phyloP scores from a whole-genome alignment of 1,284 basidiomycete species.

The Coniferiporia weirii region DNA sequence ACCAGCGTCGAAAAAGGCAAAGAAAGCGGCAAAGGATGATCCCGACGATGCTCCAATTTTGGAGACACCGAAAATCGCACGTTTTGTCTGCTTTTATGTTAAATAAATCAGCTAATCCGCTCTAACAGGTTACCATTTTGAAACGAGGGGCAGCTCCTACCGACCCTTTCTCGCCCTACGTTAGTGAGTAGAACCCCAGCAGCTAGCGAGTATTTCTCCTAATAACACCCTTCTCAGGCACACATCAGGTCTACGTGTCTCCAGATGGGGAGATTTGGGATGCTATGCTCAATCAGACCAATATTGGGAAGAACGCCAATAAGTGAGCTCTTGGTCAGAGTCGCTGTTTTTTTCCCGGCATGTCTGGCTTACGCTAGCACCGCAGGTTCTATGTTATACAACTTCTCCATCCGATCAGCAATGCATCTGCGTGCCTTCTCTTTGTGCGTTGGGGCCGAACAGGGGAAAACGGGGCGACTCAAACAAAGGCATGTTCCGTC shows the following conservation, averaged over 20 bases:
- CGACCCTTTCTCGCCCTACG: constrained; percentile 43
- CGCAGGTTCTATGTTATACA: constrained; percentile 63
- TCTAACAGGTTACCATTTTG: constrained; percentile 46
- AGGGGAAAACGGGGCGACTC: constrained; percentile 48
- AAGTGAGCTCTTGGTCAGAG: constrained; percentile 35
- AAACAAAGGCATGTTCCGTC: constrained; percentile 39
- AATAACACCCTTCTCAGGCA: constrained; percentile 30
- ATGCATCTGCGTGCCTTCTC: constrained; percentile 34
- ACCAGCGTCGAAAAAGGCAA: constrained; percentile 36
- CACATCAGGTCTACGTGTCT: constrained; percentile 51
- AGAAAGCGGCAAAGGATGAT: constrained; percentile 20
- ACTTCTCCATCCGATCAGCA: constrained; percentile 47
- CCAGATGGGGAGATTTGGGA: constrained; percentile 49
- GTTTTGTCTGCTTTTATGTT: constrained; percentile 7
- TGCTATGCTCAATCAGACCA: constrained; percentile 67
- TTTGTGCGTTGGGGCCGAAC: constrained; percentile 61
- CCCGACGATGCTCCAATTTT: constrained; percentile 20
- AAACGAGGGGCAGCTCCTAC: constrained; percentile 59
- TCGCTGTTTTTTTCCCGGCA: not conserved
- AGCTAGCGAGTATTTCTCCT: not conserved
- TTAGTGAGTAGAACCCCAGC: constrained; percentile 36
- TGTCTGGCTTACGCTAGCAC: not conserved
- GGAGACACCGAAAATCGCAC: constrained; percentile 34
- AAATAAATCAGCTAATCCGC: constrained; percentile 7
- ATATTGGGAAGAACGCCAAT: constrained; percentile 57